Evolutionary conservation across 352 stramenopile species (phyloP), one percentile per base, ranked within the genome.

Genomic region (Globisporangium uncinulatum): DNA sequence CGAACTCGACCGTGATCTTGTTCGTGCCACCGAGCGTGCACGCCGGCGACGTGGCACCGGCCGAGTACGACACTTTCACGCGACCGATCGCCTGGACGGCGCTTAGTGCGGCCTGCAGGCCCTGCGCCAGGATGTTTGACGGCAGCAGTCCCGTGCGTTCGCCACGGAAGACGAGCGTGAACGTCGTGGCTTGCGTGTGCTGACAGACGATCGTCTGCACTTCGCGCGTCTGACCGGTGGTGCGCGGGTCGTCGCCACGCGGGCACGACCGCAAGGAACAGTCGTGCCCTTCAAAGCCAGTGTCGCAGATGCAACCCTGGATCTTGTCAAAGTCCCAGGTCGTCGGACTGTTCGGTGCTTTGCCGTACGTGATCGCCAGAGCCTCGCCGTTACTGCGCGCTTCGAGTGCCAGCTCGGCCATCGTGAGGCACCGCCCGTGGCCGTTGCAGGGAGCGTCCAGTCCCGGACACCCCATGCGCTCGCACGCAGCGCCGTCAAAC

Each of bases 321-420:
- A 97, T 89, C 57, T 91, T 91, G 68, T 92, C 77, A 19, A 78
- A 79, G 60, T 97, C 90, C 90, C 90, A 97, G 6, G 77, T 87
- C 44, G 61, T 64, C 0, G 80, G 76, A 46, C 78, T 73, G 65
- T 91, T 91, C 20, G 80, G 80, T n/a, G 69, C 83, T 10, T 54
- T 59, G 34, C 83, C 79, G 61, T 90, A 93, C n/a, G 72, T 79
- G 56, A 83, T 60, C 32, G 61, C 57, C 5, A 83, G 45, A 1
- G 76, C 79, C 10, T 89, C 76, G 21, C 77, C 80, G 39, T 89
- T 78, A 56, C 36, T 55, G 6, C 59, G 66, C 2, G 79, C 70
- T 55, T 81, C 65, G n/a, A 72, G 47, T 8, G 83, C 76, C 29
- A 90, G 53, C 47, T 86, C 74, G 0, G 68, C 73, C 73, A 90